phyloP scores from a whole-genome alignment of 2,329 filamentous ascomycete species.

The Colletotrichum eleusines region DNA sequence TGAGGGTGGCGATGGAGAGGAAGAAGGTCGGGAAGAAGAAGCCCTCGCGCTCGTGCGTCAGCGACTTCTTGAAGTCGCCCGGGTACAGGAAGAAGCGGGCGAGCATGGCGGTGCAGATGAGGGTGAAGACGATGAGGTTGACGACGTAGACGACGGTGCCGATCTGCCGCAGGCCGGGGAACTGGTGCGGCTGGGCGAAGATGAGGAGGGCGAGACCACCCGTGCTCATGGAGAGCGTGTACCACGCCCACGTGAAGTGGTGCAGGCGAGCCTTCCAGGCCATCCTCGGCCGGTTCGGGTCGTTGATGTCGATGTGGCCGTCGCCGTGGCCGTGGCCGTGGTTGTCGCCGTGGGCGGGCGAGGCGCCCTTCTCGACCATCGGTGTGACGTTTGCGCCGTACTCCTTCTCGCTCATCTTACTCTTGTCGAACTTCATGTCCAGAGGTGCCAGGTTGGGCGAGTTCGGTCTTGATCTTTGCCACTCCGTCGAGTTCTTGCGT shows the following conservation, averaged over 20 bases:
- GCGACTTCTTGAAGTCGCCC: constrained; percentile 63
- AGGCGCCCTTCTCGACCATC: constrained; percentile 36
- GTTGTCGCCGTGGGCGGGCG: background rate
- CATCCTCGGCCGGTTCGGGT: constrained; percentile 52
- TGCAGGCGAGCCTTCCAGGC: constrained; percentile 59
- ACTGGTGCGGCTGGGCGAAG: constrained; percentile 71
- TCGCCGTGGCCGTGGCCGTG: constrained; percentile 31
- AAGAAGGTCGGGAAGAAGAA: constrained; percentile 81
- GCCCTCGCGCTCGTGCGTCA: constrained; percentile 75
- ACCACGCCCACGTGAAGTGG: constrained; percentile 81
- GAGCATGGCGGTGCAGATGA: constrained; percentile 65
- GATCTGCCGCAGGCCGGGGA: constrained; percentile 72
- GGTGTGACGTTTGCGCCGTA: constrained; percentile 38
- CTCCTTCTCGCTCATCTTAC: constrained; percentile 28
- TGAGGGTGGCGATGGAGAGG: constrained; percentile 75
- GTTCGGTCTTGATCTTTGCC: constrained; percentile 38
- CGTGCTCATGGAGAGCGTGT: constrained; percentile 80
- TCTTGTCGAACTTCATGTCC: constrained; percentile 35
- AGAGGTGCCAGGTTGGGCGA: constrained; percentile 38
- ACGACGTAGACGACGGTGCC: constrained; percentile 76
- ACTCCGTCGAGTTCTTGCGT: constrained; percentile 39
- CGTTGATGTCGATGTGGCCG: constrained; percentile 42
- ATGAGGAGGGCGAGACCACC: constrained; percentile 77
- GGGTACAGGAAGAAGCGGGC: constrained; percentile 72
- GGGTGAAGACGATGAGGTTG: constrained; percentile 74